Evolutionary conservation across 768 basidiomycete genomes (phyloP).

Genomic region (Lyophyllum shimeji): DNA sequence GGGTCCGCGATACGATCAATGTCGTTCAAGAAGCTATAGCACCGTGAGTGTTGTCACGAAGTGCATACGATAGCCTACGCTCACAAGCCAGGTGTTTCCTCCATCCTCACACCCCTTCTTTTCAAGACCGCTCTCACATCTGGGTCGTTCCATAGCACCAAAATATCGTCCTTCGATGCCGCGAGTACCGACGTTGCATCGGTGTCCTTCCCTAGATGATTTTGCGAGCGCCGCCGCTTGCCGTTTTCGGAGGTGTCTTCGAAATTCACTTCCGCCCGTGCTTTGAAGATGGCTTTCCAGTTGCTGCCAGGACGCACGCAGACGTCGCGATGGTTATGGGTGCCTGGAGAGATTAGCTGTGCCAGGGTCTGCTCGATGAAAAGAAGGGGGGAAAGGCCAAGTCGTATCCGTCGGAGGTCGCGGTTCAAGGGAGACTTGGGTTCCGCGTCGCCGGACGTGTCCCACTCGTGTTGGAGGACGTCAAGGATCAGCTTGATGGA

Average conservation of each 20-base stretch:
- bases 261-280: neutral
- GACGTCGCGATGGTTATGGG: slow-evolving; percentile 31
- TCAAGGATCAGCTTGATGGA: slow-evolving; percentile 60
- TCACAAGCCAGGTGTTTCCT: slow-evolving; percentile 69
- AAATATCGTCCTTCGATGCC: slow-evolving; percentile 58
- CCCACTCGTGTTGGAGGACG: slow-evolving; percentile 48
- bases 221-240: slow-evolving; percentile 21
- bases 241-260: neutral
- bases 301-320: slow-evolving; percentile 56
- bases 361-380: slow-evolving; percentile 55
- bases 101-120: slow-evolving; percentile 49
- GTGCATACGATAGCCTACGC: slow-evolving; percentile 24
- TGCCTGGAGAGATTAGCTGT: slow-evolving; percentile 48
- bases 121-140: slow-evolving; percentile 52
- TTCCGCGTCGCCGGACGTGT: slow-evolving; percentile 13
- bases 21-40: slow-evolving; percentile 73
- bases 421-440: slow-evolving; percentile 19
- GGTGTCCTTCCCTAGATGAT: slow-evolving; percentile 26
- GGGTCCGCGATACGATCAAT: slow-evolving; percentile 53
- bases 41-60: neutral
- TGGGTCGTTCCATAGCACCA: slow-evolving; percentile 59
- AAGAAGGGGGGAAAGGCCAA: slow-evolving; percentile 47
- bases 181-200: slow-evolving; percentile 53
- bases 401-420: slow-evolving; percentile 31
- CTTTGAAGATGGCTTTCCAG: slow-evolving; percentile 47